phyloP scores from a whole-genome alignment of 257 asterid species.

The Solanum piurae region DNA sequence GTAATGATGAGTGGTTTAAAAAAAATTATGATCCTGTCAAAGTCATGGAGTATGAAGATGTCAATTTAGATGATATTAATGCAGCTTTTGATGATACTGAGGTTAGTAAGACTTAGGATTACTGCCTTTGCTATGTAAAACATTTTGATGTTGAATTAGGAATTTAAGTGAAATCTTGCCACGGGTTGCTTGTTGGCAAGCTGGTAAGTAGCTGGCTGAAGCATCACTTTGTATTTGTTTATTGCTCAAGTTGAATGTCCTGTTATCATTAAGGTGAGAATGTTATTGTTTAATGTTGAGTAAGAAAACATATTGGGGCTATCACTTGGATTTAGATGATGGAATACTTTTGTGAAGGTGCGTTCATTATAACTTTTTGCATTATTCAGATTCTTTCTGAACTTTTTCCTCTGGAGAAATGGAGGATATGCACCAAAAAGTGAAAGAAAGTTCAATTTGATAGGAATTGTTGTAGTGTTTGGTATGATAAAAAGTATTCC shows the following conservation, averaged over 20 bases:
- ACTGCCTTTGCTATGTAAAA: neutral
- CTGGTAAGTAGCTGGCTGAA: neutral
- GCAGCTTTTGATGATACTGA: conserved; percentile 97
- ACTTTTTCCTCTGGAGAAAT: neutral
- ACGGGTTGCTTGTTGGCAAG: neutral
- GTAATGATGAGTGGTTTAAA: conserved; percentile 89
- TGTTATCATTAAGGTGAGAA: neutral
- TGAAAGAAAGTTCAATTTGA: neutral
- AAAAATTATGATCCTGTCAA: conserved; percentile 63
- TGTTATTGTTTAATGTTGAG: neutral
- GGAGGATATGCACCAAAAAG: neutral
- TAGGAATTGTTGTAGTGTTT: neutral
- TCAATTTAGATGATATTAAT: conserved; percentile 89
- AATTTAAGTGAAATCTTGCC: neutral
- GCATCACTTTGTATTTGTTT: neutral
- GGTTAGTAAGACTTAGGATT: conserved; percentile 37
- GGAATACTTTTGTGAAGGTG: neutral
- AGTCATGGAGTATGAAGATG: conserved; percentile 69
- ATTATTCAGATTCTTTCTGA: neutral
- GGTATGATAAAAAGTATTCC: neutral
- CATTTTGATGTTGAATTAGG: neutral
- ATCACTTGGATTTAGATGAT: neutral
- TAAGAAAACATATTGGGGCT: neutral
- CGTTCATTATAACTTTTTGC: neutral
- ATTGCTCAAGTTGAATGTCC: neutral